Evolutionary conservation across 768 basidiomycete genomes (phyloP).

Genomic region (Mycena vitilis): DNA sequence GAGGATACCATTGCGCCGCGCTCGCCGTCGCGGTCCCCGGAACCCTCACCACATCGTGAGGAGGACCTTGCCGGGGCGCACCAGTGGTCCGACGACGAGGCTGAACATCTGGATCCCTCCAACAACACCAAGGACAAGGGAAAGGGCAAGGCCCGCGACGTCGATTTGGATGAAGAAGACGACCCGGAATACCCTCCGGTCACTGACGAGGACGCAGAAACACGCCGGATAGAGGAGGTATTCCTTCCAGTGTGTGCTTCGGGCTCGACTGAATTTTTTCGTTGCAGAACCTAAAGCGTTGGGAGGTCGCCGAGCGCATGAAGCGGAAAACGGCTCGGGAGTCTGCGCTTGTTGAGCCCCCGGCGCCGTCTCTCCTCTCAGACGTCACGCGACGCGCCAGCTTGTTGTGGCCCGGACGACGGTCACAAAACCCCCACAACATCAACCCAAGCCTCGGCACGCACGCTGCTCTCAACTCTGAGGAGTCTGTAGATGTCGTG

Average conservation of each 20-base stretch:
- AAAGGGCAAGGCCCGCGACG: slow-evolving; percentile 36
- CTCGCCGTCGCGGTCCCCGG: background rate
- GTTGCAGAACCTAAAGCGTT: slow-evolving; percentile 75
- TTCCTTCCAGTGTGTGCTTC: slow-evolving; percentile 25
- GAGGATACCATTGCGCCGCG: background rate
- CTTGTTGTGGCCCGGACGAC: slow-evolving; percentile 63
- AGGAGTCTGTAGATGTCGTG: slow-evolving; percentile 64
- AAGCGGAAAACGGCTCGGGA: slow-evolving; percentile 80
- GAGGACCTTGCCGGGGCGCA: slow-evolving; percentile 56
- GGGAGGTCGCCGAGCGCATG: slow-evolving; percentile 83
- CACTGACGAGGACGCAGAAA: slow-evolving; percentile 74
- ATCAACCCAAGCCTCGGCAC: slow-evolving; percentile 48
- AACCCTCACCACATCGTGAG: slow-evolving; percentile 51
- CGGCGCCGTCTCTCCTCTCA: slow-evolving; percentile 60
- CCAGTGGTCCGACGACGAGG: slow-evolving; percentile 50
- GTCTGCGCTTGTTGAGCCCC: slow-evolving; percentile 47
- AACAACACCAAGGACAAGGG: slow-evolving; percentile 41
- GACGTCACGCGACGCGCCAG: slow-evolving; percentile 71
- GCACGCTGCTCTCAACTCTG: slow-evolving; percentile 60
- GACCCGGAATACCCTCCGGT: slow-evolving; percentile 71
- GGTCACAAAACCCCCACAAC: slow-evolving; percentile 40
- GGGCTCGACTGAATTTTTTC: slow-evolving; percentile 19
- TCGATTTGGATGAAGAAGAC: slow-evolving; percentile 32
- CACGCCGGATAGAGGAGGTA: slow-evolving; percentile 80
- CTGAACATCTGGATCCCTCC: slow-evolving; percentile 40